Percentiles rank a stretch among this genome's conserved stretches.
These are phyloP conservation scores for Ogataea degrootiae DNA, from an alignment of 805 yeast genomes.

Conservation along the genomic window DNA sequence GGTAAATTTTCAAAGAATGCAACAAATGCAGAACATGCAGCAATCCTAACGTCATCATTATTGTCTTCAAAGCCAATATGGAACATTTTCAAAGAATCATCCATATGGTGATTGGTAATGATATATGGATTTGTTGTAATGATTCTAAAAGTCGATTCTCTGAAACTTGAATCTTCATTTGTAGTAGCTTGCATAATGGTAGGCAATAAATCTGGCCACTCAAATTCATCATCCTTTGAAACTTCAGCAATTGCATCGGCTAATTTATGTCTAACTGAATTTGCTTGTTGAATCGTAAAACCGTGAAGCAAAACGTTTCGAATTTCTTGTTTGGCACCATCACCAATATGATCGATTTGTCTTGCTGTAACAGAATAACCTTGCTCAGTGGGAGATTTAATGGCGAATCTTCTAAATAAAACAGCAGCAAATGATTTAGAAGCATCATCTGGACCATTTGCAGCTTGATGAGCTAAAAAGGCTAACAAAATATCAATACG, in stretches of 20 bases:
- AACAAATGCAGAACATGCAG: conserved; percentile 89
- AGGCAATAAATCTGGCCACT: conserved; percentile 79
- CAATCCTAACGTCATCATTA: conserved; percentile 79
- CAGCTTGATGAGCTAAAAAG: conserved; percentile 78
- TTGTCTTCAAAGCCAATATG: conserved; percentile 76
- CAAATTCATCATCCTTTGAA: conserved; percentile 59
- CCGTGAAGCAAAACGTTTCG: conserved; percentile 68
- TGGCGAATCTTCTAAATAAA: conserved; percentile 79
- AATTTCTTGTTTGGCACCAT: conserved; percentile 55
- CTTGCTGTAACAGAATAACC: conserved; percentile 64
- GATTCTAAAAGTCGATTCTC: conserved; percentile 90
- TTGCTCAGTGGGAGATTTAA: conserved; percentile 66
- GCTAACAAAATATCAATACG: conserved; percentile 67
- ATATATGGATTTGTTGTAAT: conserved; percentile 79
- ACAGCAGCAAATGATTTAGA: conserved; percentile 77
- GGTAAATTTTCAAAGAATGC: conserved; percentile 82
- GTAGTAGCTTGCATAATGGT: conserved; percentile 59
- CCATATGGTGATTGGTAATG: conserved; percentile 42
- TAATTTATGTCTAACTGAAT: conserved; percentile 80
- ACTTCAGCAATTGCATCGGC: conserved; percentile 94
- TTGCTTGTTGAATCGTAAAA: conserved; percentile 62
- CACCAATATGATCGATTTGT: conserved; percentile 66
- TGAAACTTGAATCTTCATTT: conserved; percentile 53
- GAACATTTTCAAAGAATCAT: conserved; percentile 62
- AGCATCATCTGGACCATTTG: conserved; percentile 55